These are phyloP conservation scores for Umbelopsis sp. DNA, from an alignment of 192 early-diverging fungal genomes.

Conservation along the genomic window DNA sequence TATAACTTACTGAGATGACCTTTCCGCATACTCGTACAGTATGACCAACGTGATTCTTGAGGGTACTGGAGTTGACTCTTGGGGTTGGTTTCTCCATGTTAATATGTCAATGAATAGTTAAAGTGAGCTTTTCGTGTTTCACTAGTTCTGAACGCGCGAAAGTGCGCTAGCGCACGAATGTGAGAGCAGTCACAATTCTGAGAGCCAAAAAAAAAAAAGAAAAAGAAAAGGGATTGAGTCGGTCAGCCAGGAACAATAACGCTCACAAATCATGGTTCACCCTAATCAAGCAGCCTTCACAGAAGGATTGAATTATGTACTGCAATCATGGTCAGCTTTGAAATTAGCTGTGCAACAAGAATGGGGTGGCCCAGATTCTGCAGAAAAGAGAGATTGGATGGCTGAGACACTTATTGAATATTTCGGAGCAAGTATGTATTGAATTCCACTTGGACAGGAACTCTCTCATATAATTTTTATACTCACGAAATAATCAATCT, in stretches of 20 bases:
- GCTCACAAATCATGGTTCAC: constrained; percentile 25
- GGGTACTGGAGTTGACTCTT: constrained; percentile 31
- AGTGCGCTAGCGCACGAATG: not conserved
- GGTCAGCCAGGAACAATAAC: not conserved
- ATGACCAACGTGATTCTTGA: constrained; percentile 31
- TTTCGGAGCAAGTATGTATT: constrained; percentile 57
- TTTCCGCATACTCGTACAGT: constrained; percentile 33
- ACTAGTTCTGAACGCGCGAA: not conserved
- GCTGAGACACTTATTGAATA: constrained; percentile 64
- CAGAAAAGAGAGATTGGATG: constrained; percentile 71
- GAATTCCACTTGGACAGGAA: too few relatives aligned
- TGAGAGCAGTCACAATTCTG: not conserved
- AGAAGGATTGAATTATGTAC: constrained; percentile 63
- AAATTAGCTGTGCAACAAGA: constrained; percentile 68
- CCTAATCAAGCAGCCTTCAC: constrained; percentile 56
- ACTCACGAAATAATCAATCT: not conserved
- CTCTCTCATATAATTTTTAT: not conserved
- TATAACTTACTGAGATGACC: constrained; percentile 28
- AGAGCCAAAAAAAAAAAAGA: not conserved
- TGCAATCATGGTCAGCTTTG: constrained; percentile 71
- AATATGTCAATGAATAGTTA: not conserved
- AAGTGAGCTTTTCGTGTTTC: not conserved
- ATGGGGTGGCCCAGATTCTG: constrained; percentile 69
- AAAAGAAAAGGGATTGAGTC: not conserved
- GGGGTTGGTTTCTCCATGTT: constrained; percentile 38